phyloP scores from a whole-genome alignment of 2,329 filamentous ascomycete species.

The Monilinia vaccinii-corymbosi region DNA sequence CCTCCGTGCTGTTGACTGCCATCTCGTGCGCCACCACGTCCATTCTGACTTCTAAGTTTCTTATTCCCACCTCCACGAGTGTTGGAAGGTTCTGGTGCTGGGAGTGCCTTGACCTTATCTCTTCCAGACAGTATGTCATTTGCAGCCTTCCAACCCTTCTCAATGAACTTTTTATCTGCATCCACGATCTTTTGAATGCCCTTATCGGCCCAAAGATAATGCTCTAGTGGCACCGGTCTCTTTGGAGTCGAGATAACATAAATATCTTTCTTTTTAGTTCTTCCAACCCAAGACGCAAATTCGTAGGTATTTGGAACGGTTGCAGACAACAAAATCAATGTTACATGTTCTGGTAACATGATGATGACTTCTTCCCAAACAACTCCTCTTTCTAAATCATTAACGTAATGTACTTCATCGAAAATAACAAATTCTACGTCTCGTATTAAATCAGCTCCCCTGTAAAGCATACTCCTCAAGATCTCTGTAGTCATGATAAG shows the following conservation, averaged over 20 bases:
- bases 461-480: conserved; percentile 93
- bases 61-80: conserved; percentile 40
- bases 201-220: conserved; percentile 93
- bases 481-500: conserved; percentile 99
- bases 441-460: conserved; percentile 88
- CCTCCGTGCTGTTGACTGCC: conserved; percentile 39
- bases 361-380: conserved; percentile 99
- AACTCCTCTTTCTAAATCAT: conserved; percentile 88
- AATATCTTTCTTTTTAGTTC: conserved; percentile 97
- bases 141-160: conserved; percentile 90
- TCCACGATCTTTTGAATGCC: conserved; percentile 92
- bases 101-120: conserved; percentile 58
- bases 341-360: conserved; percentile 96
- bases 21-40: conserved; percentile 42
- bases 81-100: conserved; percentile 29
- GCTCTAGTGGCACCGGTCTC: conserved; percentile 85
- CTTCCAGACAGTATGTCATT: conserved; percentile 73
- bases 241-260: conserved; percentile 98
- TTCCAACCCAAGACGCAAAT: conserved; percentile 95
- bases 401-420: conserved; percentile 98
- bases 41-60: conserved; percentile 45
- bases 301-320: conserved; percentile 97
- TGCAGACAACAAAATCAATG: conserved; percentile 86
- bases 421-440: conserved; percentile 99
- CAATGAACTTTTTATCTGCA: conserved; percentile 81